Evolutionary conservation across 805 yeast species (phyloP), one percentile per base, ranked within the genome.

Genomic region (Yamadazyma takamatsuzukensis): DNA sequence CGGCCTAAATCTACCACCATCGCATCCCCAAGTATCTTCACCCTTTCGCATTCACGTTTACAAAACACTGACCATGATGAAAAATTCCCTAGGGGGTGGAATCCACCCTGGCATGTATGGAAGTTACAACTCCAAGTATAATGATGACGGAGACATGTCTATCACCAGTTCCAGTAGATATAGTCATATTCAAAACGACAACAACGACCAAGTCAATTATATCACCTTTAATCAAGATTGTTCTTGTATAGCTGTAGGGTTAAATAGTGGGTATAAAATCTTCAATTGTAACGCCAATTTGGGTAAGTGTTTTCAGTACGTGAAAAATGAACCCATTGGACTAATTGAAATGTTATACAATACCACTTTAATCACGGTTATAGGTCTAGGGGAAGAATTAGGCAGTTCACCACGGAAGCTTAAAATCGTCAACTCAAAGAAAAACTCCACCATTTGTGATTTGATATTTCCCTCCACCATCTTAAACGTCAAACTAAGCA

Each of bases 341-440:
- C 71, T 84, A 1, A 79, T 87, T 8, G 96, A 88, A 53, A 89
- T 93, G 97, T 72, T 90, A 16, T 90, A 88, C 51, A 72, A 88
- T 26, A 87, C 97, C 0, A 83, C 95, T 5, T 67, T 90, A 23
- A 74, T 93, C 15, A 96, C 95, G 0, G 64, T 86, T 5, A 95
- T 86, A 2, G 90, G 88, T 6, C 62, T 76, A 31, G 90, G 89
- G 2, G 85, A 80, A 34, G 81, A 74, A 41, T 79, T 83, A 4
- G 70, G 70, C 6, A 69, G 78, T 12, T 77, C 86, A 6, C 94
- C 95, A n/a, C 70, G 96, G 39, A 77, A 88, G 43, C 70, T 90
- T 39, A 79, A 80, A 50, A 79, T 90, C 33, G 68, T 89, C 36
- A 93, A 93, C 60, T 85, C 96, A 2, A 86, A 85, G 53, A 71